Base-by-base conservation (phyloP, 352 stramenopile genomes). In the Phytophthora pistaciae region DNA sequence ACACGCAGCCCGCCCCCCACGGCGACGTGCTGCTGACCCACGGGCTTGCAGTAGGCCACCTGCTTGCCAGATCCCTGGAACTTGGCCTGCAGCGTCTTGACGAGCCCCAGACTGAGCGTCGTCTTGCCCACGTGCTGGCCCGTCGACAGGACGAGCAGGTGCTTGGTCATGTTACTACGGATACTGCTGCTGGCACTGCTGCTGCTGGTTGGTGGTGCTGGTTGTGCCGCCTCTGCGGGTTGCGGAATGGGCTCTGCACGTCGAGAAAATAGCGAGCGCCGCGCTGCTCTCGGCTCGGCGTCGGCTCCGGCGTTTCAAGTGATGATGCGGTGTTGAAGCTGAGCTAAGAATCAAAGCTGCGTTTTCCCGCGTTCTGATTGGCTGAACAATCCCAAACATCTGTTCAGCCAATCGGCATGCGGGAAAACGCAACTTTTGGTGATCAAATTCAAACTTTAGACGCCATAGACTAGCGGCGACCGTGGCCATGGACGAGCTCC, bases 91-190 rank as follows among this genome's bases (percentile, higher is more conserved):
- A 99, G 86, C 25, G 92, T 96, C 71, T 96, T 97, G 64, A 98
- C 92, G 55, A 99, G 79, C 4, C 96, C 97, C 33, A 99, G 87
- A 70, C 87, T 98, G 25, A 97, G 90, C 18, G 96, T 99, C 31
- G 97, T 99, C 84, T 99, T 99, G 59, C 98, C 98, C 62, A 99
- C 97, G 74, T 99, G 98, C 74, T 99, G 97, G 31, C 95, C 90
- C 16, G 96, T 99, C 10, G 90, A 96, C 44, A 96, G 80, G 55
- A 96, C 79, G 60, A 96, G 88, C 49, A 96, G 73, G 59, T 96
- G 89, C 74, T 88, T 88, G n/a, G 73, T 80, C 78, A 91, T 91
- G 52, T 31, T 46, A 23, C 21, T 9, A 7, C 42, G 14, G 38
- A n/a, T 44, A 18, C 36, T 44, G 11, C 36, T 16, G 13, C 36